phyloP scores from a whole-genome alignment of 106 monocot genomes.

The Dendrobium officinale region DNA sequence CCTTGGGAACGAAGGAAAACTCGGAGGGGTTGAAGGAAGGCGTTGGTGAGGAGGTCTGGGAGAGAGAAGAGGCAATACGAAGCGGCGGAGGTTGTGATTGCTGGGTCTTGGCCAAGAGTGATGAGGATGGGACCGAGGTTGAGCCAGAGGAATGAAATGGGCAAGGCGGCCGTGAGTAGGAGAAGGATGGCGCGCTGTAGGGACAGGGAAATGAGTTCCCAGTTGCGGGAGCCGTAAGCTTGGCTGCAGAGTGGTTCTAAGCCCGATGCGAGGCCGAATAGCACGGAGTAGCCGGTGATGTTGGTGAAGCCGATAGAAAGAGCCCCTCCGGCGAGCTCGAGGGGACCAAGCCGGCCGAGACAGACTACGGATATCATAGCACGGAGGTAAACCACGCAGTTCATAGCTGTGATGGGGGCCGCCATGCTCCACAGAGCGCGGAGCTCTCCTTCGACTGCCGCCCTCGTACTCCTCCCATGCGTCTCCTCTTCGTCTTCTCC shows the following conservation, averaged over 20 bases:
- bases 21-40: conserved; percentile 80
- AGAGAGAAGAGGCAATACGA: conserved; percentile 63
- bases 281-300: conserved; percentile 96
- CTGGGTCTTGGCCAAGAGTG: conserved; percentile 59
- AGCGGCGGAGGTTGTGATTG: conserved; percentile 68
- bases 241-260: conserved; percentile 92
- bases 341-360: conserved; percentile 75
- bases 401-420: conserved; percentile 66
- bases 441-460: conserved; percentile 28
- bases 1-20: conserved; percentile 89
- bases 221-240: conserved; percentile 75
- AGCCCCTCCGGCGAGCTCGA: conserved; percentile 87
- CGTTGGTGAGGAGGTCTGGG: conserved; percentile 74
- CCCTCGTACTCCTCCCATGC: background rate
- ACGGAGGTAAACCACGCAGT: conserved; percentile 73
- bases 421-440: conserved; percentile 50
- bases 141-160: conserved; percentile 78
- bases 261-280: conserved; percentile 82
- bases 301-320: conserved; percentile 92
- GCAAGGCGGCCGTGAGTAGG: conserved; percentile 42
- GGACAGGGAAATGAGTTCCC: conserved; percentile 66
- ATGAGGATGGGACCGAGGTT: conserved; percentile 57
- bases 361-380: conserved; percentile 81
- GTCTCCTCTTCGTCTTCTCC: background rate
- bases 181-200: conserved; percentile 79